Percentiles rank a stretch among this genome's conserved stretches.
phyloP scores from a whole-genome alignment of 148 eudicot species.

The Mesembryanthemum crystallinum region DNA sequence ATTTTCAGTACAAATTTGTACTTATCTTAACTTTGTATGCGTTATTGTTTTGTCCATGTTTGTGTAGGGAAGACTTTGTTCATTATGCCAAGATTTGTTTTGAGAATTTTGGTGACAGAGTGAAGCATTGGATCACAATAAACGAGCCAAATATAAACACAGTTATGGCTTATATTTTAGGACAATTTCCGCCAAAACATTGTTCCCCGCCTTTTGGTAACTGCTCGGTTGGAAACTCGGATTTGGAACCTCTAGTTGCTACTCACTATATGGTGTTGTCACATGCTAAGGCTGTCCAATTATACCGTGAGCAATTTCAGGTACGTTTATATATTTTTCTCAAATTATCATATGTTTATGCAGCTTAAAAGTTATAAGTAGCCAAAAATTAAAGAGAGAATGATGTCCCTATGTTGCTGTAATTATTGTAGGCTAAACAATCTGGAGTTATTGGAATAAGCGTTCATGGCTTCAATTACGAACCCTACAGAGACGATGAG shows the following conservation, averaged over 20 bases:
- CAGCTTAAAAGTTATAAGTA: no score
- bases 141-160: constrained; percentile 81
- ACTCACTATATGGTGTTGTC: constrained; percentile 66
- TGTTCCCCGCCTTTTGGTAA: constrained; percentile 62
- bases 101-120: constrained; percentile 65
- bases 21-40: no score
- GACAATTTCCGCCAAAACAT: constrained; percentile 60
- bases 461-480: not conserved
- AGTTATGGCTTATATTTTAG: constrained; percentile 37
- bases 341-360: no score
- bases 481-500: not conserved
- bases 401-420: no score
- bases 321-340: no score
- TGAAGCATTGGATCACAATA: constrained; percentile 73
- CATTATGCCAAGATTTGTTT: constrained; percentile 68
- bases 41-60: no score
- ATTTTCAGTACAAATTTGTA: no score
- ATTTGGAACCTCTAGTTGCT: constrained; percentile 58
- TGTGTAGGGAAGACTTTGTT: constrained; percentile 67
- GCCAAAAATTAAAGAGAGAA: no score
- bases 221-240: constrained; percentile 59
- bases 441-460: not conserved
- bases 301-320: constrained; percentile 55
- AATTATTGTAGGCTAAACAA: constrained; percentile 12
- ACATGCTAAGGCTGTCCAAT: constrained; percentile 59